Conservation (phyloP, 371 early-diverging fungal genomes). For the Mortierella sp. region DNA sequence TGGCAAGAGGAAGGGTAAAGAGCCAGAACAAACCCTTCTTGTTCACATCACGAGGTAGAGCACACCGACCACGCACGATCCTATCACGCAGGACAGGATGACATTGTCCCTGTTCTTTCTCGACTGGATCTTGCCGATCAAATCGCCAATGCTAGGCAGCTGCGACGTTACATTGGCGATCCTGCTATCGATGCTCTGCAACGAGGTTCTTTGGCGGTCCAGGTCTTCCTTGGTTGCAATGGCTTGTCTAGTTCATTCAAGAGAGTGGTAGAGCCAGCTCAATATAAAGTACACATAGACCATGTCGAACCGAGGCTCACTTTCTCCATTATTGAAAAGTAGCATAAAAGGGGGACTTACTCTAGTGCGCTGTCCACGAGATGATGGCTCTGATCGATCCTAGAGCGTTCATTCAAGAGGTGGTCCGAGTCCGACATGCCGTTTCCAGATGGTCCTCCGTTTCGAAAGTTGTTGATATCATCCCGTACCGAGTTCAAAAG, state of each 20-base stretch:
- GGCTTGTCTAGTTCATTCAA: constrained; percentile 34
- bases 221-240: constrained; percentile 48
- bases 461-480: constrained; percentile 42
- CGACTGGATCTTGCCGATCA: constrained; percentile 53
- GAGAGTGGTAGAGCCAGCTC: background rate
- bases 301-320: background rate
- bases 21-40: background rate
- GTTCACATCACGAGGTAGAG: constrained; percentile 36
- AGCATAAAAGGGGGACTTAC: constrained; percentile 14
- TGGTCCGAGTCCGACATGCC: constrained; percentile 43
- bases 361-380: constrained; percentile 50
- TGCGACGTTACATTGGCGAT: constrained; percentile 51
- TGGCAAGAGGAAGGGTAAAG: background rate
- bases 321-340: background rate
- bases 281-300: background rate
- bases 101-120: constrained; percentile 52
- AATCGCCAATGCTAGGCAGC: constrained; percentile 43
- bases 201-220: constrained; percentile 38
- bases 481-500: constrained; percentile 44
- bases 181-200: constrained; percentile 41
- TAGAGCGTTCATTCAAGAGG: constrained; percentile 36
- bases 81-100: constrained; percentile 49
- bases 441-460: constrained; percentile 21
- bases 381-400: constrained; percentile 51
- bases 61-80: constrained; percentile 49